Percentiles rank a stretch among this genome's conserved stretches.
phyloP scores from a whole-genome alignment of 352 stramenopile species.

The Phytopythium delawarense region DNA sequence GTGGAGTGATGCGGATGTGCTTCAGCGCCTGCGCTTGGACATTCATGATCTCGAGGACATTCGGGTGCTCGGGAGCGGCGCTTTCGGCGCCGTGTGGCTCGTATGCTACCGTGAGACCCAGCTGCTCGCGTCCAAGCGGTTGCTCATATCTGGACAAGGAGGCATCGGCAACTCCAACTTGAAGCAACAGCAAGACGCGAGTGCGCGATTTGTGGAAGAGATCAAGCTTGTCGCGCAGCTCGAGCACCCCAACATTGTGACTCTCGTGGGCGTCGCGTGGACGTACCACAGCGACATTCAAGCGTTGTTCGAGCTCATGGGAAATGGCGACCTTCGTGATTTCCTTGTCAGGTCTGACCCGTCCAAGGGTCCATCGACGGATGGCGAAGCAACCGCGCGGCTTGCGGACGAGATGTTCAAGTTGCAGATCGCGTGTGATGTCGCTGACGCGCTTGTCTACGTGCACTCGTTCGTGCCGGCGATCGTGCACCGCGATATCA shows the following conservation, averaged over 20 bases:
- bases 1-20: conserved; percentile 16
- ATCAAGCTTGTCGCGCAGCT: conserved; percentile 27
- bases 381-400: too few relatives aligned
- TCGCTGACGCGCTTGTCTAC: conserved; percentile 16
- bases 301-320: conserved; percentile 22
- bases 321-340: conserved; percentile 18
- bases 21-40: conserved; percentile 13
- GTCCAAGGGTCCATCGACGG: too few relatives aligned
- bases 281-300: conserved; percentile 19
- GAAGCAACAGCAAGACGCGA: background rate
- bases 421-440: conserved; percentile 11
- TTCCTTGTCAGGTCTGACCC: conserved; percentile 7
- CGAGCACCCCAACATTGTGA: conserved; percentile 24
- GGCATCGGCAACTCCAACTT: background rate
- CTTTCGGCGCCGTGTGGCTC: conserved; percentile 18
- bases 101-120: conserved; percentile 15
- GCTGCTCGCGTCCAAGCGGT: conserved; percentile 20
- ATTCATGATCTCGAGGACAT: conserved; percentile 17
- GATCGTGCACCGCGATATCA: conserved; percentile 18
- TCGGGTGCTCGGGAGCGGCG: conserved; percentile 12
- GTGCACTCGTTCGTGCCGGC: conserved; percentile 17
- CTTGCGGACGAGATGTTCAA: conserved; percentile 1
- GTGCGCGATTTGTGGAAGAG: conserved; percentile 19
- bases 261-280: conserved; percentile 27
- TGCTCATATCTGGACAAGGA: background rate